Conservation (phyloP, 23 red algal genomes). For the Pyropia haitanensis region DNA sequence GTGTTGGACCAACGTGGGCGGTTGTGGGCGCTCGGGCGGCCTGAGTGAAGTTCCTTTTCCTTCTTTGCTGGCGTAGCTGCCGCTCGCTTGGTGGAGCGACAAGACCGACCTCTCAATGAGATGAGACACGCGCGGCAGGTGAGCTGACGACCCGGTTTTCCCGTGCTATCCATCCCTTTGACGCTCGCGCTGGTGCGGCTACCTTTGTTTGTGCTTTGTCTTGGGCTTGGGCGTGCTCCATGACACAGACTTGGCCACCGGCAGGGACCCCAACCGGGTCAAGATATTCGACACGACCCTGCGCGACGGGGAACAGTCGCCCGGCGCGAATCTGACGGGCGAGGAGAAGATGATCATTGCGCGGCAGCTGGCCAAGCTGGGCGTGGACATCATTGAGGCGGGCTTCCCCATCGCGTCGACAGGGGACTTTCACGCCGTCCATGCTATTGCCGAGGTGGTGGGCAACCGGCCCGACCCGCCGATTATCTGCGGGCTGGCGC, state of each 20-base stretch:
- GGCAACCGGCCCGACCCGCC: constrained; percentile 79
- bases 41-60: no score
- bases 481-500: constrained; percentile 95
- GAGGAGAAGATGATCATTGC: constrained; percentile 97
- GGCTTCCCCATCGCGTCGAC: constrained; percentile 90
- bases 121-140: no score
- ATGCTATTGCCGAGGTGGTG: constrained; percentile 54
- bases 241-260: constrained; percentile 58
- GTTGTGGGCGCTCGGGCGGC: no score
- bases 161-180: no score
- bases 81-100: no score
- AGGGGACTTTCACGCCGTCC: constrained; percentile 90
- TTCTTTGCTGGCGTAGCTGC: no score
- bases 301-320: constrained; percentile 97
- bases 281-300: constrained; percentile 97
- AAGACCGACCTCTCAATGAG: no score
- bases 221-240: no score
- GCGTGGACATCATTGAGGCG: constrained; percentile 95
- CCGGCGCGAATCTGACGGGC: constrained; percentile 79
- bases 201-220: no score
- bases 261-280: constrained; percentile 87
- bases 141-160: no score
- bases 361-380: constrained; percentile 85
- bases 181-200: no score
- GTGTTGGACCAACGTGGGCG: no score